These are phyloP conservation scores for Dissophora ornata DNA, from an alignment of 192 early-diverging fungal species.

Conservation along the genomic window DNA sequence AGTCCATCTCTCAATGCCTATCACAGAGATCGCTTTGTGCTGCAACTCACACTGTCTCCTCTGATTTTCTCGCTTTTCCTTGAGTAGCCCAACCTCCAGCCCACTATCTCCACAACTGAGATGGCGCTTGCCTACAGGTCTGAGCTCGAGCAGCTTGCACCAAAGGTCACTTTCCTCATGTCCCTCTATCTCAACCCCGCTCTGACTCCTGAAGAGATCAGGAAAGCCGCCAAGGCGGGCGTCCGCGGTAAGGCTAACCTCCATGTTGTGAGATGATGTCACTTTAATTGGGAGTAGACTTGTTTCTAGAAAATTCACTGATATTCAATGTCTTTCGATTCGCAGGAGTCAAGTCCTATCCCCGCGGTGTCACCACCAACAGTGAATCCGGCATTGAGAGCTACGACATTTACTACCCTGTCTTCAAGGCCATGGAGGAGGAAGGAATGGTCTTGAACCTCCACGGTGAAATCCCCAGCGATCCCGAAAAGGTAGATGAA, in stretches of 20 bases:
- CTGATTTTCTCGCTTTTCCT: neutral
- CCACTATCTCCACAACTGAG: conserved; percentile 88
- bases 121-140: conserved; percentile 88
- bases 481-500: conserved; percentile 70
- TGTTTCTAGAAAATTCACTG: neutral
- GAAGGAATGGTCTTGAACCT: conserved; percentile 93
- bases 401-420: conserved; percentile 90
- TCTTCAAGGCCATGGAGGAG: conserved; percentile 96
- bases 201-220: conserved; percentile 91
- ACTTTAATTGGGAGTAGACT: too few species aligned
- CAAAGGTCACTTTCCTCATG: conserved; percentile 91
- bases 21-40: too few species aligned
- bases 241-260: conserved; percentile 67
- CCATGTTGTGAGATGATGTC: neutral
- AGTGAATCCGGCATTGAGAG: conserved; percentile 93
- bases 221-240: conserved; percentile 84
- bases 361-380: conserved; percentile 98
- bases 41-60: too few species aligned
- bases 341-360: conserved; percentile 90
- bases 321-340: neutral
- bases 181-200: conserved; percentile 91
- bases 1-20: too few species aligned
- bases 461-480: conserved; percentile 94
- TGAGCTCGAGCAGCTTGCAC: conserved; percentile 82
- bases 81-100: conserved; percentile 90